Conservation (phyloP, 2,329 filamentous ascomycete genomes). For the Dendrostoma leiphaemia region DNA sequence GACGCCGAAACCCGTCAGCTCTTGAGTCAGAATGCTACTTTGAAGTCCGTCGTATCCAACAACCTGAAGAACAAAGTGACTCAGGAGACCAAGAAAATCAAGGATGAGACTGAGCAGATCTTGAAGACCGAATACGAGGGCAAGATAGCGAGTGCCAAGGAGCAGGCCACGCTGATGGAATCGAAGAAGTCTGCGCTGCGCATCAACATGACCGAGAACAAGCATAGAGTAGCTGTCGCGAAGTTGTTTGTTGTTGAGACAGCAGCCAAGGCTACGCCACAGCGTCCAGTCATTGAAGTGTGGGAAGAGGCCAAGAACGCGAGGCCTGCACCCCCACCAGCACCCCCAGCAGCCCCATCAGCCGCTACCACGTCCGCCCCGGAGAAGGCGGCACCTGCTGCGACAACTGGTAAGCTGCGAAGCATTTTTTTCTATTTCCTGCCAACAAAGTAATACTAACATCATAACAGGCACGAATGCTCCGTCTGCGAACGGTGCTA, state of each 20-base stretch:
- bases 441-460: conserved; percentile 1
- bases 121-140: conserved; percentile 49
- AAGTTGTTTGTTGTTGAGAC: conserved; percentile 78
- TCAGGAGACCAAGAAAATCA: conserved; percentile 59
- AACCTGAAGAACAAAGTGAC: conserved; percentile 72
- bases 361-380: conserved; percentile 6
- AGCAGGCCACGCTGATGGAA: conserved; percentile 68
- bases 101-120: conserved; percentile 49
- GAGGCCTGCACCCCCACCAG: conserved; percentile 40
- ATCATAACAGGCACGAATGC: background rate
- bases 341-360: conserved; percentile 21
- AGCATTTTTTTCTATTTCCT: too few relatives aligned
- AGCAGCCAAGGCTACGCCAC: conserved; percentile 80
- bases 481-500: conserved; percentile 12
- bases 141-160: conserved; percentile 52
- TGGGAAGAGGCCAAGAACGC: conserved; percentile 76
- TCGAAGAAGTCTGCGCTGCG: conserved; percentile 73
- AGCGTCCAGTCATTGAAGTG: conserved; percentile 80
- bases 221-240: conserved; percentile 59
- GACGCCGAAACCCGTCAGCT: conserved; percentile 58
- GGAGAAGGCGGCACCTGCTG: conserved; percentile 10
- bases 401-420: conserved; percentile 10
- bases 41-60: conserved; percentile 55
- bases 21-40: conserved; percentile 53
- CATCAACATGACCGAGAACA: conserved; percentile 76